Evolutionary conservation across 2,329 filamentous ascomycete species (phyloP), one percentile per base, ranked within the genome.

Genomic region (Pleomassaria siparia): DNA sequence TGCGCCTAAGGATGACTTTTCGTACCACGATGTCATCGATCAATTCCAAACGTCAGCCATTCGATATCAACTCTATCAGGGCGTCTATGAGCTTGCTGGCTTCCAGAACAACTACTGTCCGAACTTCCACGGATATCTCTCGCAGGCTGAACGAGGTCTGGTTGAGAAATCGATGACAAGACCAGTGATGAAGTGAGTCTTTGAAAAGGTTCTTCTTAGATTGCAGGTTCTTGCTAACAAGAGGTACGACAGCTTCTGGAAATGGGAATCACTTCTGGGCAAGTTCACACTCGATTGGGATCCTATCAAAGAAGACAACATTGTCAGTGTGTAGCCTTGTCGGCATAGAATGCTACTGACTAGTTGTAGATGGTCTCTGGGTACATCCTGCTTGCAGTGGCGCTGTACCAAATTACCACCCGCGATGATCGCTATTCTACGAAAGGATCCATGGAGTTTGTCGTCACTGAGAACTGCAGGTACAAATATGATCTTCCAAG

Each of bases 291-390:
- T 24, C 2, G 47, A 58, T 18, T 58, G 51, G 46, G 55, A 56
- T 18, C 53, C 55, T 1, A 46, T 50, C 12, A 28, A 36, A 21
- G 39, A 49, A 24, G 53, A 55, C 22, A 55, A 58, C 41, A 56
- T 58, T 30, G n/a, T n/a, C n/a, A n/a, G n/a, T n/a, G n/a, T n/a
- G n/a, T n/a, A n/a, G n/a, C n/a, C n/a, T n/a, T n/a, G n/a, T n/a
- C n/a, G n/a, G n/a, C n/a, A n/a, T n/a, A n/a, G n/a, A n/a, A n/a
- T n/a, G n/a, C n/a, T n/a, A n/a, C n/a, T n/a, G n/a, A n/a, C n/a
- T n/a, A n/a, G n/a, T n/a, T n/a, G n/a, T n/a, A n/a, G n/a, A 59
- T 59, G 56, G 56, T 59, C 7, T 51, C 50, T 1, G 54, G 52
- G 0, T 59, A 57, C 26, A 40, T 55, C 1, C 29, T 50, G 2